A percentile compares a stretch with the other conserved stretches of the same genome.
Evolutionary conservation across 1,139 yeast species (phyloP).

Genomic region (Taphrina sp.): DNA sequence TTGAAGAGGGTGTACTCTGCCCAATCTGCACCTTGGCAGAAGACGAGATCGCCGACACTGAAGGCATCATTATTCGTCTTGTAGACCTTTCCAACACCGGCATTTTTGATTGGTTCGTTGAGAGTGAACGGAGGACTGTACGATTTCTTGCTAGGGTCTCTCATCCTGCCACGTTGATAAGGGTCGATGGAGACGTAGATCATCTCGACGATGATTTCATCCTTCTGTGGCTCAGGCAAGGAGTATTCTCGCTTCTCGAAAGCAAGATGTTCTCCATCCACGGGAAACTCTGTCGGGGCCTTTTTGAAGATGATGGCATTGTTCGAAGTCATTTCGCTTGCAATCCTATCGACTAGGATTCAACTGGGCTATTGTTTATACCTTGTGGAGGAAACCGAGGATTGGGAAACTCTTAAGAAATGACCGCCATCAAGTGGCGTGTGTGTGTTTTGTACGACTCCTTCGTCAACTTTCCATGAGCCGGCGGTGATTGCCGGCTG

Average conservation of each 20-base stretch:
- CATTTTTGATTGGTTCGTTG: slow-evolving; percentile 33
- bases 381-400: no score
- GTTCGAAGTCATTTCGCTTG: slow-evolving; percentile 11
- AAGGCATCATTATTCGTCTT: slow-evolving; percentile 28
- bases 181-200: slow-evolving; percentile 38
- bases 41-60: slow-evolving; percentile 34
- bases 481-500: no score
- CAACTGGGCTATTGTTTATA: no score
- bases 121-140: slow-evolving; percentile 35
- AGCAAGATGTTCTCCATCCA: slow-evolving; percentile 30
- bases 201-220: slow-evolving; percentile 34
- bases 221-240: slow-evolving; percentile 37
- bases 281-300: slow-evolving; percentile 25
- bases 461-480: no score
- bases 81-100: slow-evolving; percentile 36
- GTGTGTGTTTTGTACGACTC: no score
- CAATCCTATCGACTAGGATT: no score
- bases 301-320: slow-evolving; percentile 28
- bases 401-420: no score
- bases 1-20: slow-evolving; percentile 32
- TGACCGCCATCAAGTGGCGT: no score
- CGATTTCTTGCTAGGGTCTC: slow-evolving; percentile 32
- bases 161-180: slow-evolving; percentile 38
- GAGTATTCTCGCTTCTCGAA: slow-evolving; percentile 35
- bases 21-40: slow-evolving; percentile 24